phyloP scores from a whole-genome alignment of 1,284 basidiomycete species.

The Cystobasidiaceae sp. region DNA sequence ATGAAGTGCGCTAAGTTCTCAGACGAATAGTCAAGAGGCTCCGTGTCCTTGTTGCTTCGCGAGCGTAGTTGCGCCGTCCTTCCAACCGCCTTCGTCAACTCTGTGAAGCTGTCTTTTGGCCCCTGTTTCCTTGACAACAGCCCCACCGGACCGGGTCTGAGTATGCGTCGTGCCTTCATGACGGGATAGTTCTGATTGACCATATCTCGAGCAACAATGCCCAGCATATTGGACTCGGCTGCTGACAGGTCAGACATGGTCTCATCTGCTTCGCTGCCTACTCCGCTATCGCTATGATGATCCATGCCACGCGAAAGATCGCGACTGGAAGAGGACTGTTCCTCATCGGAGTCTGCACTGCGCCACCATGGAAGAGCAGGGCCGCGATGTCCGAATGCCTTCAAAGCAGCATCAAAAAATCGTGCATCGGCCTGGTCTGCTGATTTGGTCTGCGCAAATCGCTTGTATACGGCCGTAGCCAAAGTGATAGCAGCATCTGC shows the following conservation, averaged over 20 bases:
- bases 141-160: no score
- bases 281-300: not conserved
- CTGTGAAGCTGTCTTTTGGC: no score
- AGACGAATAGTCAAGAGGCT: no score
- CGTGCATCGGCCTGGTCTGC: not conserved
- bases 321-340: not conserved
- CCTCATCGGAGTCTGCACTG: not conserved
- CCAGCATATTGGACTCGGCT: no score
- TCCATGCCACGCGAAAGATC: not conserved
- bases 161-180: no score
- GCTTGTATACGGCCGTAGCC: not conserved
- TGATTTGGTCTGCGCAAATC: not conserved
- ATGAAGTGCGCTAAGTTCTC: no score
- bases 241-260: not conserved
- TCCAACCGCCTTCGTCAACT: no score
- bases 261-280: not conserved
- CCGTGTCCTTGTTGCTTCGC: no score
- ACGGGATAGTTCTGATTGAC: no score
- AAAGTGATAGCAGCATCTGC: not conserved
- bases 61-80: no score
- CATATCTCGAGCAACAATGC: no score
- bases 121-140: no score
- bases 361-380: not conserved
- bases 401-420: constrained; percentile 17
- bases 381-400: not conserved